Percentiles rank a stretch among this genome's conserved stretches.
These are phyloP conservation scores for Nemania sp. DNA, from an alignment of 2,329 filamentous ascomycete species.

Conservation along the genomic window DNA sequence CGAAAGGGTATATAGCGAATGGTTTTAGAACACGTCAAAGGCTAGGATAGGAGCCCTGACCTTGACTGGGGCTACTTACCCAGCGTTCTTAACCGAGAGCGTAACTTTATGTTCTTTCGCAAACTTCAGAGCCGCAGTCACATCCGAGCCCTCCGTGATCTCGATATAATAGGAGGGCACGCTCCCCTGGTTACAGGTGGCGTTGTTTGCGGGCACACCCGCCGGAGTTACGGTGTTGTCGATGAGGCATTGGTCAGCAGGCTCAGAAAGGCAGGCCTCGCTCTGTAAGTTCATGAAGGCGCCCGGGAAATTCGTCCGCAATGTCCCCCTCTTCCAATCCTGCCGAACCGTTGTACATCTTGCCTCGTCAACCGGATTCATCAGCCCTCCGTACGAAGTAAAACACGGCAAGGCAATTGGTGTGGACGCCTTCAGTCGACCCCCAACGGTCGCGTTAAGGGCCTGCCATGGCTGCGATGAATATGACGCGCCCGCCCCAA, in stretches of 20 bases:
- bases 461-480: constrained; percentile 28
- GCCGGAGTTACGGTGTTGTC: constrained; percentile 44
- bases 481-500: constrained; percentile 15
- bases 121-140: constrained; percentile 42
- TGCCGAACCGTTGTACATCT: constrained; percentile 43
- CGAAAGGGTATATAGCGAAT: not conserved
- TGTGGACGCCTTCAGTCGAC: constrained; percentile 37
- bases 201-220: constrained; percentile 38
- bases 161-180: constrained; percentile 45
- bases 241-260: constrained; percentile 47
- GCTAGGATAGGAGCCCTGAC: not conserved
- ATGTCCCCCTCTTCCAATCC: constrained; percentile 42
- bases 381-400: constrained; percentile 42
- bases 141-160: constrained; percentile 40
- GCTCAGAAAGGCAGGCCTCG: constrained; percentile 46
- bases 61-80: constrained; percentile 28
- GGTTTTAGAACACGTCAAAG: not conserved
- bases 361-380: constrained; percentile 37
- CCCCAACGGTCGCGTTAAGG: constrained; percentile 43
- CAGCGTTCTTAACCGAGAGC: constrained; percentile 44
- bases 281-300: constrained; percentile 49
- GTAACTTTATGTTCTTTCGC: constrained; percentile 44
- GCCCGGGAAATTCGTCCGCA: constrained; percentile 45
- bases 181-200: constrained; percentile 45
- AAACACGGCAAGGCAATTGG: constrained; percentile 51